Base-by-base conservation (phyloP, 108 stramenopile genomes). In the Stephanodiscus minutulus region DNA sequence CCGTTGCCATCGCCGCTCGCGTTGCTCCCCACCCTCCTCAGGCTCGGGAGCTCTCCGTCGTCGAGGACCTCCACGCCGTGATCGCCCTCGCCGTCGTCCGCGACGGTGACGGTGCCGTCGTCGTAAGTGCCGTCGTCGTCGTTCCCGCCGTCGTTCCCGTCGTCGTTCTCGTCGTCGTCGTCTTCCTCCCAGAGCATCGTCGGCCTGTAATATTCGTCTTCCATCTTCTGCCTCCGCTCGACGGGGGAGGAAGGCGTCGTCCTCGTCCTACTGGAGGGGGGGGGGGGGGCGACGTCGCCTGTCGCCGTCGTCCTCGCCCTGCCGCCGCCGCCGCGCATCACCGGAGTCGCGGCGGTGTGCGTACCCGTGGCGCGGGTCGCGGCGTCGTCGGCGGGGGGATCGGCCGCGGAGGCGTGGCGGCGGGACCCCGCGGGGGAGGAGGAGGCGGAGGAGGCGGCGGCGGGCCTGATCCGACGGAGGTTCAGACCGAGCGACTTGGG, bases 41-140 rank as follows among this genome's bases (percentile, higher is more conserved):
- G 65, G 53, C 69, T 74, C 20, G 78, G 78, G 25, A 79, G 64
- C 55, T 82, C 77, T 4, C 80, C 72, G 29, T 74, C 73, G 61
- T 85, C 77, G 9, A 73, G 53, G 24, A 72, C 77, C 12, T 60
- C 72, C 25, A 57, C 82, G n/a, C 71, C 81, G 12, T 64, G 79
- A 17, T 56, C 55, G n/a, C 58, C 61, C 1, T 77, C 72, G 13
- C 15, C 43, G 13, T 13, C 43, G 2, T 44, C 43, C 12, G 13
- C 43, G 15, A 2, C 43, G n/a, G n/a, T n/a, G n/a, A n/a, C n/a
- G n/a, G n/a, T n/a, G 43, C 15, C 8, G 1, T 41, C 39, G 11
- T 41, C 11, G 7, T 9, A 11, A 41, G 8, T 12, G 11, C 9
- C 39, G 7, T 12, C 43, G 39, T 9, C 39, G 39, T 39, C 39